phyloP scores from a whole-genome alignment of 106 monocot species.

The Iris macrosiphon region DNA sequence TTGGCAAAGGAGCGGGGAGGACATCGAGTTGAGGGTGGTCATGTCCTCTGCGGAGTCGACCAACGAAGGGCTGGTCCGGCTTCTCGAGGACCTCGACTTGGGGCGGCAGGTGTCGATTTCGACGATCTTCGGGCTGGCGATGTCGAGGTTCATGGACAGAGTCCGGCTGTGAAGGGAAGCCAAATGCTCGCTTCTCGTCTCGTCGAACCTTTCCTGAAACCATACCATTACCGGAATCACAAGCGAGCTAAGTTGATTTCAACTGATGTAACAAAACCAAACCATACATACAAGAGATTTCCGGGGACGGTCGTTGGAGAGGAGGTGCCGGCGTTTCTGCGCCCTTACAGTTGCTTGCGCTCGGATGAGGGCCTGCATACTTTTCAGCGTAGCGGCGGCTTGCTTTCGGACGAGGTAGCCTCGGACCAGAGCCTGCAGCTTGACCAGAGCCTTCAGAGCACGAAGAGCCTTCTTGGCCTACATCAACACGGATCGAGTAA shows the following conservation, averaged over 20 bases:
- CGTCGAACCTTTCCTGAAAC: constrained; percentile 52
- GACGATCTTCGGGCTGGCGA: constrained; percentile 54
- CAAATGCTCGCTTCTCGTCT: constrained; percentile 26
- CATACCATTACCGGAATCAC: no score
- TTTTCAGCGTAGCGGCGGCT: constrained; percentile 38
- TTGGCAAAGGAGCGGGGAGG: constrained; percentile 27
- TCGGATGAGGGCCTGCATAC: constrained; percentile 48
- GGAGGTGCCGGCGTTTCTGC: constrained; percentile 17
- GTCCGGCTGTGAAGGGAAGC: constrained; percentile 25
- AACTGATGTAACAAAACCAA: no score
- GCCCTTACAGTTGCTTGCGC: constrained; percentile 38
- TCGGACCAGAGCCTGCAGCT: constrained; percentile 65
- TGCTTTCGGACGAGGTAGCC: constrained; percentile 68
- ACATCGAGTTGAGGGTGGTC: constrained; percentile 1
- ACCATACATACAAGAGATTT: no score
- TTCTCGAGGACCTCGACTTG: constrained; percentile 38
- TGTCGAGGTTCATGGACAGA: constrained; percentile 27
- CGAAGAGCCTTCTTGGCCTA: constrained; percentile 76
- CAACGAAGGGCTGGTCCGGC: constrained; percentile 16
- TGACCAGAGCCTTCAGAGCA: constrained; percentile 71
- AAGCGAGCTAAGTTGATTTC: no score
- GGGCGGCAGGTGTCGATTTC: constrained; percentile 60
- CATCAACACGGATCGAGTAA: no score
- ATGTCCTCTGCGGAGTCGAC: constrained; percentile 30
- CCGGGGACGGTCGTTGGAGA: no score